These are phyloP conservation scores for Delphinella strobiligena DNA, from an alignment of 2,329 filamentous ascomycete species.

Conservation along the genomic window DNA sequence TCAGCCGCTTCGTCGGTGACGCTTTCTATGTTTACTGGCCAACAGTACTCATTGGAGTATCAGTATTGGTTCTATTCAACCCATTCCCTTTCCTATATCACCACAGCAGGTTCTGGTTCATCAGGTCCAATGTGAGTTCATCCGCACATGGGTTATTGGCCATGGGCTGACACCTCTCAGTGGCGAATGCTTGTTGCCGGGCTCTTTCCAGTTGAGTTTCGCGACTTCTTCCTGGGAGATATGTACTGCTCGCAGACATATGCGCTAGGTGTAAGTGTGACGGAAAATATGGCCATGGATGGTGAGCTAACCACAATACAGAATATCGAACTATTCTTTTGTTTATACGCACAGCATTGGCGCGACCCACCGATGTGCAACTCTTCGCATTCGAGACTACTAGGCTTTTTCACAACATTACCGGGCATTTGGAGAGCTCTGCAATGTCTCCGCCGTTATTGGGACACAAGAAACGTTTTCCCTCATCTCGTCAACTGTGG, in stretches of 20 bases:
- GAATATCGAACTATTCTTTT: constrained; percentile 92
- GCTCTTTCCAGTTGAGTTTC: constrained; percentile 86
- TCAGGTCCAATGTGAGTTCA: constrained; percentile 67
- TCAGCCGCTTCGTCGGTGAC: constrained; percentile 53
- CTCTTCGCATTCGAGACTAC: constrained; percentile 65
- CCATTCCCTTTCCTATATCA: constrained; percentile 65
- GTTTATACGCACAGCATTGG: constrained; percentile 76
- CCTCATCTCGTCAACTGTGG: constrained; percentile 86
- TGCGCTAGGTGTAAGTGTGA: constrained; percentile 59
- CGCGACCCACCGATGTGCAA: constrained; percentile 64
- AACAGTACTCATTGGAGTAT: constrained; percentile 61
- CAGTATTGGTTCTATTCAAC: constrained; percentile 53
- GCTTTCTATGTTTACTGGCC: constrained; percentile 77
- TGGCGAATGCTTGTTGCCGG: constrained; percentile 78
- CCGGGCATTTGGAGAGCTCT: constrained; percentile 84
- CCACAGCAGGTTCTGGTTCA: constrained; percentile 70
- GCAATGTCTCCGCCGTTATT: constrained; percentile 83
- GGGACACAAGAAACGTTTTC: constrained; percentile 75
- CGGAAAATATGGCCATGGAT: constrained; percentile 10
- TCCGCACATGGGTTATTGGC: background rate
- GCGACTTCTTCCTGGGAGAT: constrained; percentile 94
- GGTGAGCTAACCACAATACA: constrained; percentile 20
- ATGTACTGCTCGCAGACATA: constrained; percentile 97
- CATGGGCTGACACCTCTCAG: constrained; percentile 33
- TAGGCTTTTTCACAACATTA: constrained; percentile 75